Conservation (phyloP, 805 yeast genomes). For the Kuraishia hungarica region DNA sequence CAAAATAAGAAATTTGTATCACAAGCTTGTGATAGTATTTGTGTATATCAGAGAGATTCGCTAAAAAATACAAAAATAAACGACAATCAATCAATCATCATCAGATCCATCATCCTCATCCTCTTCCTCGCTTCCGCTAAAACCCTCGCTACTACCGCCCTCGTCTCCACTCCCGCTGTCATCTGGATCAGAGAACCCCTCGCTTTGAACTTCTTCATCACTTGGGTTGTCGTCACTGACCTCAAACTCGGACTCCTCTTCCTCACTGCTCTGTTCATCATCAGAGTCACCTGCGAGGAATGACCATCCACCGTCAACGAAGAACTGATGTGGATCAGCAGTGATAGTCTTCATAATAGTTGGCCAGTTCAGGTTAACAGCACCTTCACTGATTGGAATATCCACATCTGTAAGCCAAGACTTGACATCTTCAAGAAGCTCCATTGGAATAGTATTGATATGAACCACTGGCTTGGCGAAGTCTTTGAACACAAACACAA, state of each 20-base stretch:
- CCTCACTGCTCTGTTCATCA: slow-evolving; percentile 61
- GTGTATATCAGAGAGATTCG: background rate
- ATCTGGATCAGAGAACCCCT: slow-evolving; percentile 32
- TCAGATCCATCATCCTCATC: background rate
- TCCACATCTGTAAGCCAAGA: slow-evolving; percentile 98
- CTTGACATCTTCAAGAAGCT: slow-evolving; percentile 82
- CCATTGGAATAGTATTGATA: slow-evolving; percentile 92
- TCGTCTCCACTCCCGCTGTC: slow-evolving; percentile 17
- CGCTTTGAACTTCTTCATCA: slow-evolving; percentile 40
- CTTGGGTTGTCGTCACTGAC: slow-evolving; percentile 53
- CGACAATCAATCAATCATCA: background rate
- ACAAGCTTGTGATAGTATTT: background rate
- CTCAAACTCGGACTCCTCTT: slow-evolving; percentile 57
- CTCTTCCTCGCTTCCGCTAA: background rate
- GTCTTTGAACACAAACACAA: slow-evolving; percentile 95
- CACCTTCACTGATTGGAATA: slow-evolving; percentile 89
- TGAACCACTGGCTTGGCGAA: slow-evolving; percentile 82
- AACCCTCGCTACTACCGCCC: slow-evolving; percentile 15
- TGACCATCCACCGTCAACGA: slow-evolving; percentile 92
- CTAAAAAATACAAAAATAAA: background rate
- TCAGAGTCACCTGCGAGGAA: slow-evolving; percentile 87
- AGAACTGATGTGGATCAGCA: slow-evolving; percentile 91
- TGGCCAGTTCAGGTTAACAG: slow-evolving; percentile 92
- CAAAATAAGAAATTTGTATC: too few species aligned
- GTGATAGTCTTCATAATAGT: slow-evolving; percentile 90